These are phyloP conservation scores for Mycosphaerella sp. DNA, from an alignment of 2,329 filamentous ascomycete species.

Conservation along the genomic window DNA sequence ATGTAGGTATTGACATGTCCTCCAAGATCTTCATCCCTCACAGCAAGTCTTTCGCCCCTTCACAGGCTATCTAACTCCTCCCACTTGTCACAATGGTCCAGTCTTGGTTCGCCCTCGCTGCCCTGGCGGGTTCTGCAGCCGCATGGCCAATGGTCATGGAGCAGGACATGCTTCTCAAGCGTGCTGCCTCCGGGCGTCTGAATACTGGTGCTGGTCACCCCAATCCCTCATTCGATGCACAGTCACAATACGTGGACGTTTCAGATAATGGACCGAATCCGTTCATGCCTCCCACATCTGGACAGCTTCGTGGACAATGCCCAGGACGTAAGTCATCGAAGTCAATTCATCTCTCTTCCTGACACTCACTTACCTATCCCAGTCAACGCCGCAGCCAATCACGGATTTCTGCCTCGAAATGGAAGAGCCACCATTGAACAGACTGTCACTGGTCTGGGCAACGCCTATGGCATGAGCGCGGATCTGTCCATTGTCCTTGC, in stretches of 20 bases:
- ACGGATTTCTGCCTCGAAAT: constrained; percentile 20
- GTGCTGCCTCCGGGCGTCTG: constrained; percentile 2
- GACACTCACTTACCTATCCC: not conserved
- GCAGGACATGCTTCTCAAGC: constrained; percentile 12
- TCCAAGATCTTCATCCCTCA: not conserved
- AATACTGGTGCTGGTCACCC: constrained; percentile 17
- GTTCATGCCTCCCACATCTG: constrained; percentile 24
- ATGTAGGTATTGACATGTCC: not conserved
- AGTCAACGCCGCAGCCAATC: constrained; percentile 21
- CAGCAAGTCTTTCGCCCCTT: not conserved
- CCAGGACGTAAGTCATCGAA: constrained; percentile 8
- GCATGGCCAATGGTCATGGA: constrained; percentile 17
- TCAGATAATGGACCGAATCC: constrained; percentile 22
- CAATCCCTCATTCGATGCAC: constrained; percentile 17
- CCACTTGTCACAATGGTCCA: constrained; percentile 7
- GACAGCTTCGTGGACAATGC: constrained; percentile 28
- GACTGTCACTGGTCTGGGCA: constrained; percentile 16
- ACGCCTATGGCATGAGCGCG: constrained; percentile 30
- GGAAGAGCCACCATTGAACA: constrained; percentile 9
- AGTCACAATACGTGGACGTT: constrained; percentile 21
- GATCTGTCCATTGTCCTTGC: constrained; percentile 26
- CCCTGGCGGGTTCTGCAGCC: constrained; percentile 9
- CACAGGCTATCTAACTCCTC: not conserved
- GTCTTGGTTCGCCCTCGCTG: constrained; percentile 7
- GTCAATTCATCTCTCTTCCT: not conserved